Evolutionary conservation across 306 rosid species (phyloP).

Genomic region (Quercus engelmannii): DNA sequence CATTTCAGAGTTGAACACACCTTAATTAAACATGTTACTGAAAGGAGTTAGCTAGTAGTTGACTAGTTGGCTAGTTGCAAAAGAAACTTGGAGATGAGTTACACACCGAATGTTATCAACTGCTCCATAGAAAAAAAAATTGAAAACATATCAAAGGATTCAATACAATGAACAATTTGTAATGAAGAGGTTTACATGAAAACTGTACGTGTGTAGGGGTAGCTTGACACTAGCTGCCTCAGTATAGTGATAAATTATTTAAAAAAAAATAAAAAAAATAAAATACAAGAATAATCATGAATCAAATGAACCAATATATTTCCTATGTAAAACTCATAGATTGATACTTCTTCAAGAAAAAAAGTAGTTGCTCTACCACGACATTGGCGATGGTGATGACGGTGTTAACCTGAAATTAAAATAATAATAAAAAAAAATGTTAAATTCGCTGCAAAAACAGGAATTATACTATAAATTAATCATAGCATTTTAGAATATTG

Average conservation of each 20-base stretch:
- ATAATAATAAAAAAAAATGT: not conserved
- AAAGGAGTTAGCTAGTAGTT: no score
- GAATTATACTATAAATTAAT: not conserved
- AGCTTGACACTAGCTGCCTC: slow-evolving; percentile 4
- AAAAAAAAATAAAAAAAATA: slow-evolving; percentile 3
- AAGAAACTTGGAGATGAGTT: no score
- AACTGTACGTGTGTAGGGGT: not conserved
- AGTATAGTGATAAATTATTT: slow-evolving; percentile 12
- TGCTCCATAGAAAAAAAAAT: not conserved
- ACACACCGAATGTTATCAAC: not conserved
- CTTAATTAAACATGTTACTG: no score
- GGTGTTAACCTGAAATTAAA: slow-evolving; percentile 59
- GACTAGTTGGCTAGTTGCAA: no score
- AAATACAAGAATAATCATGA: slow-evolving; percentile 2
- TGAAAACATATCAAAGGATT: not conserved
- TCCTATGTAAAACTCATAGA: not conserved
- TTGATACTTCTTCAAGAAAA: slow-evolving; percentile 8
- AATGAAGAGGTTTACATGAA: not conserved
- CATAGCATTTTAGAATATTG: no score
- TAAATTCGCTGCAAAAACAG: not conserved
- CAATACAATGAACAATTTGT: not conserved
- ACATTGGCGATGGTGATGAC: slow-evolving; percentile 28
- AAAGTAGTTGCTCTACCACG: slow-evolving; percentile 36
- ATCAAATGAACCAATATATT: slow-evolving; percentile 27
- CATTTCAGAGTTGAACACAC: no score